Conservation (phyloP, 176 grass and related monocot genomes). For the Eleusine coracana region DNA sequence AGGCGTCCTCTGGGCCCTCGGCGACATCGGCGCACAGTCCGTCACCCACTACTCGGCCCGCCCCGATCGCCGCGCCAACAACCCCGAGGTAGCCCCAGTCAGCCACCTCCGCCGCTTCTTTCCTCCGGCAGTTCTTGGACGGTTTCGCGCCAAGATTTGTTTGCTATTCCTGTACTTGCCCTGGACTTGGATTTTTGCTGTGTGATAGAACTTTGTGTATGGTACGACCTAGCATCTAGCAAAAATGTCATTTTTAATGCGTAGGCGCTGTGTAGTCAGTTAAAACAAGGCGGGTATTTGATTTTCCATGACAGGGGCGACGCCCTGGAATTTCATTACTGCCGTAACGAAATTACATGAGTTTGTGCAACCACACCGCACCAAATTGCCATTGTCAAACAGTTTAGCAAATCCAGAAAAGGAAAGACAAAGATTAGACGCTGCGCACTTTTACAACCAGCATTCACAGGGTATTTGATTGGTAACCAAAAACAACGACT, state of each 20-base stretch:
- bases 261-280: background rate
- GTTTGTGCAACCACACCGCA: too few species aligned
- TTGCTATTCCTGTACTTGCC: background rate
- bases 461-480: background rate
- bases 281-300: background rate
- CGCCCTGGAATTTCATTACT: too few species aligned
- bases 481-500: background rate
- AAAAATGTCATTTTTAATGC: background rate
- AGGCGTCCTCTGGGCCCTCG: slow-evolving; percentile 83
- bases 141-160: background rate
- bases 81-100: slow-evolving; percentile 38
- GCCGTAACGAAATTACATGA: too few species aligned
- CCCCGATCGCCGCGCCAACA: slow-evolving; percentile 33
- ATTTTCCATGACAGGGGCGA: too few species aligned
- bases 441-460: too few species aligned
- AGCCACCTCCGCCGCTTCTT: background rate
- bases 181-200: background rate
- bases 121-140: background rate
- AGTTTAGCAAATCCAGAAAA: too few species aligned
- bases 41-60: slow-evolving; percentile 63
- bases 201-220: slow-evolving; percentile 17
- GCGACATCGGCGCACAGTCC: slow-evolving; percentile 88
- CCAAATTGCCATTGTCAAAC: too few species aligned
- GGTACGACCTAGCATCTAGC: background rate
- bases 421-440: too few species aligned